Evolutionary conservation across 352 stramenopile species (phyloP), one percentile per base, ranked within the genome.

Genomic region (Phytophthora cryptogea): DNA sequence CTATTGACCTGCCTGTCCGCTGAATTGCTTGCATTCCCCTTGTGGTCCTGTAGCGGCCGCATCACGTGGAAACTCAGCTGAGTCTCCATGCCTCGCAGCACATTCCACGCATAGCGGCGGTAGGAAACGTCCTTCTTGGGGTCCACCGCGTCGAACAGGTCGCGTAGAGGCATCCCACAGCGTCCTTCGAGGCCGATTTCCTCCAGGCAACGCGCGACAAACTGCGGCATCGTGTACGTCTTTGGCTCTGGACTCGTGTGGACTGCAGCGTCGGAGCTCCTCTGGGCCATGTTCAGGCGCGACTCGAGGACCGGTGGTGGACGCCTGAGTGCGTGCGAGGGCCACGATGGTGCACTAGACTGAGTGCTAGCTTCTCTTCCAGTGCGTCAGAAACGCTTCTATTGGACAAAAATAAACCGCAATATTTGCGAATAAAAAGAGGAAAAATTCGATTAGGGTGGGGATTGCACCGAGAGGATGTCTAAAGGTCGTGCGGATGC

Each of bases 171-270:
- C 46, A 95, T 59, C 0, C 86, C 86, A 26, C 80, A 91, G 36
- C 83, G 80, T 9, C 86, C 86, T 51, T 92, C 82, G 32, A 95
- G 79, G 1, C 79, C 82, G 44, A 92, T 87, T 44, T 91, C 84
- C 60, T 95, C 86, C 41, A 94, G 67, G 50, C 82, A 94, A 40
- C 80, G 76, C 58, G 84, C 82, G 49, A 92, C 62, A 47, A 92
- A 90, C 58, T 77, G 65, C 43, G 78, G 74, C 80, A 93, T 89
- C 20, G 20, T 23, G 20, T 23, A 23, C 20, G 20, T 23, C 20
- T 23, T 23, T 23, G 20, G 1, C 20, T 23, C 20, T 23, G 20
- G 2, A 23, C 20, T 23, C 20, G 20, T 1, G 20, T 23, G 20
- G 2, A 23, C 20, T 23, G 20, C 20, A 23, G 20, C 20, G 20